Percentiles rank a stretch among this genome's conserved stretches.
Evolutionary conservation across 441 rosid species (phyloP).

Genomic region (Corymbia calophylla): DNA sequence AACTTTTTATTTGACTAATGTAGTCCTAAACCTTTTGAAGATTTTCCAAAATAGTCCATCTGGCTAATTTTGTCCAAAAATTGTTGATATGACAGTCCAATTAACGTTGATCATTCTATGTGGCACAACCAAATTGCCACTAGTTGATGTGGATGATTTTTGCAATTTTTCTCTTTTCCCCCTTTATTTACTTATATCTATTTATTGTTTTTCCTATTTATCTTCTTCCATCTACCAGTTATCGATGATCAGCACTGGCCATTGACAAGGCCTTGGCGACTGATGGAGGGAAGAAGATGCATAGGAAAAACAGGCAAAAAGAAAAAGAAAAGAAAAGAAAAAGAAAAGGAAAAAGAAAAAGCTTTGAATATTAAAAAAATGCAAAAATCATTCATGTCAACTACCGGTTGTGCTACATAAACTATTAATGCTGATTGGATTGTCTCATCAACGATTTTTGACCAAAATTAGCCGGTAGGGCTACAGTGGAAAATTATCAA

Average conservation of each 20-base stretch:
- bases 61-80: fast-evolving
- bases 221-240: neutral
- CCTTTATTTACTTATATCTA: too few species aligned
- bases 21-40: neutral
- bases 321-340: fast-evolving
- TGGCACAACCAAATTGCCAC: too few species aligned
- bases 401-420: too few species aligned
- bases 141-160: too few species aligned
- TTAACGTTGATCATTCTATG: fast-evolving
- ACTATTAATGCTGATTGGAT: neutral
- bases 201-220: neutral
- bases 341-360: too few species aligned
- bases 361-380: neutral
- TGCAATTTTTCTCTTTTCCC: too few species aligned
- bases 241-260: too few species aligned
- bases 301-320: too few species aligned
- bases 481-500: neutral
- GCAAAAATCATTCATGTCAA: too few species aligned
- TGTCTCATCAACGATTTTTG: fast-evolving
- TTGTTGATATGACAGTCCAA: fast-evolving
- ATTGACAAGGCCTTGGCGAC: neutral
- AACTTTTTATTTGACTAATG: neutral
- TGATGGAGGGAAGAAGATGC: neutral
- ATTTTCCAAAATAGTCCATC: neutral
- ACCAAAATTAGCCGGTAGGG: neutral